Evolutionary conservation across 345 rosid genomes (phyloP).

Genomic region (Melaleuca quinquenervia): DNA sequence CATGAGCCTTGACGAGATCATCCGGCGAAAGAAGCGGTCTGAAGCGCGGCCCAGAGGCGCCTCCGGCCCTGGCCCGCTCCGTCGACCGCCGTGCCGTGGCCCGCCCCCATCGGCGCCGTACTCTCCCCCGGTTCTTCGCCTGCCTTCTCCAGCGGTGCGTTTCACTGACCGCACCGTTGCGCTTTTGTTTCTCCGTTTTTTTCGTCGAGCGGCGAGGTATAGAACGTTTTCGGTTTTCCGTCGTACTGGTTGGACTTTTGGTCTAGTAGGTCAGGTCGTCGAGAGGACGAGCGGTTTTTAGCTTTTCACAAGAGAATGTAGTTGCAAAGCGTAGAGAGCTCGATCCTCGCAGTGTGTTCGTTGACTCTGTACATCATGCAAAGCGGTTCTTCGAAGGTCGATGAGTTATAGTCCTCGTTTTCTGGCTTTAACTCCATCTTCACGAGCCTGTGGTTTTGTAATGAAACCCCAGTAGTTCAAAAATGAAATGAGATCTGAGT

Average conservation of each 20-base stretch:
- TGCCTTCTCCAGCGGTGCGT: background rate
- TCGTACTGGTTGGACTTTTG: background rate
- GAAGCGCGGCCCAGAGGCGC: background rate
- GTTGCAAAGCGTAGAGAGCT: background rate
- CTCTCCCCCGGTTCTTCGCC: background rate
- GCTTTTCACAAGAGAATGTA: background rate
- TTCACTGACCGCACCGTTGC: background rate
- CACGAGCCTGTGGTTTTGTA: background rate
- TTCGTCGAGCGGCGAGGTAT: background rate
- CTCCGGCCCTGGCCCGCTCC: background rate
- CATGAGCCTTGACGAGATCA: conserved; percentile 50
- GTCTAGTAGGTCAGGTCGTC: background rate
- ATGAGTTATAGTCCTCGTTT: background rate
- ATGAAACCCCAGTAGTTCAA: background rate
- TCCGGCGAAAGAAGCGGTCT: conserved; percentile 18
- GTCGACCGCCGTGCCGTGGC: conserved; percentile 1
- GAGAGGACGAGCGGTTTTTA: background rate
- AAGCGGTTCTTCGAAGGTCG: background rate
- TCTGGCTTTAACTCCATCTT: background rate
- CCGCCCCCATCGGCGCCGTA: conserved; percentile 22
- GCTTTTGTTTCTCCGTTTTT: background rate
- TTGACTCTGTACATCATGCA: background rate
- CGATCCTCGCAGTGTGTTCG: background rate
- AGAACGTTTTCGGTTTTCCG: background rate
- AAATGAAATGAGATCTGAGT: background rate